Evolutionary conservation across 805 yeast genomes (phyloP), one percentile per base, ranked within the genome.

Genomic region (Candida boidinii): DNA sequence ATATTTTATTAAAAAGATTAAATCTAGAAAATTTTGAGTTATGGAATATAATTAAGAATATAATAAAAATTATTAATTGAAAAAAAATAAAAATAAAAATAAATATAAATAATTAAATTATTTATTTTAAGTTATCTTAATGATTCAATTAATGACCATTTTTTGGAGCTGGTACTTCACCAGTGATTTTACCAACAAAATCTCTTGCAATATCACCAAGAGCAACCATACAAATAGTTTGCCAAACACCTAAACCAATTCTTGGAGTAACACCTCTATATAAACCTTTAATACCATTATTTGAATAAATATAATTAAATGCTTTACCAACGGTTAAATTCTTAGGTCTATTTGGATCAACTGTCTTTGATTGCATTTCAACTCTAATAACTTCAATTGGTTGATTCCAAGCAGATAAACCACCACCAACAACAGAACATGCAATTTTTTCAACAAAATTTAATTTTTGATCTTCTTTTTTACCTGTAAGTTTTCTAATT

Each of bases 191-290:
- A 21, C 69, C 84, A 32, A 80, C 80, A 36, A 68, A 66, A 35
- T 79, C 86, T 56, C 76, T 80, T 22, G 87, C 87, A 60, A 87
- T 84, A 54, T 92, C 98, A 57, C 97, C 98, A 45, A 92, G 76
- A 10, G 95, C 96, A 38, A 90, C 97, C 97, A 90, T 90, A 59
- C 94, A 90, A 29, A 90, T 86, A 3, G 97, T 90, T 68, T 92
- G 98, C 96, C 97, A 92, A 42, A 90, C 80, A 50, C 97, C 94
- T 44, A 92, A 72, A 36, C 95, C 96, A 46, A 92, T 75, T 70
- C 98, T 82, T 47, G 98, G 97, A 12, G 97, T 77, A 28, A 88
- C 96, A 54, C 98, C 98, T 59, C 95, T 74, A 58, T 88, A 92
- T 41, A 92, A 72, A 37, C 98, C 98, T 61, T 75, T 77, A 38